These are phyloP conservation scores for Yamadazyma sp. DNA, from an alignment of 805 yeast species.

Conservation along the genomic window DNA sequence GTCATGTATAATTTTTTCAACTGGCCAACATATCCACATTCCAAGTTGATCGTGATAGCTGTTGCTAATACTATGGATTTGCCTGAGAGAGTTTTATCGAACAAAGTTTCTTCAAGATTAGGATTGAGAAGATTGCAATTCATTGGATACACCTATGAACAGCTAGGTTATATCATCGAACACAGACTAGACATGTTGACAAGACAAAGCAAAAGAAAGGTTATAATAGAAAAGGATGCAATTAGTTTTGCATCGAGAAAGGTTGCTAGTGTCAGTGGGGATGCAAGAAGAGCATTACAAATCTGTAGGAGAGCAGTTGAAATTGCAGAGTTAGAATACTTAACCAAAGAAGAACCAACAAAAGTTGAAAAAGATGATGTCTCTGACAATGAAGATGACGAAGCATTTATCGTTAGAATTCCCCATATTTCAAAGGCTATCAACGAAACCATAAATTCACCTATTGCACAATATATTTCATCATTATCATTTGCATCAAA, in stretches of 20 bases:
- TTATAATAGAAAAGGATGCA: conserved; percentile 63
- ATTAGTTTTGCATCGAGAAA: conserved; percentile 89
- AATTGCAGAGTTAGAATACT: conserved; percentile 67
- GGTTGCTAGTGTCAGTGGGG: conserved; percentile 96
- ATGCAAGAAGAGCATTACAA: conserved; percentile 88
- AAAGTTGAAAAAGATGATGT: conserved; percentile 15
- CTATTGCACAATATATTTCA: conserved; percentile 56
- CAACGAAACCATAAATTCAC: conserved; percentile 73
- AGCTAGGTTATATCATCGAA: conserved; percentile 70
- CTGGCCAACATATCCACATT: conserved; percentile 86
- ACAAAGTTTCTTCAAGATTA: conserved; percentile 85
- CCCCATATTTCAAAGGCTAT: conserved; percentile 77
- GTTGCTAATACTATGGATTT: conserved; percentile 97
- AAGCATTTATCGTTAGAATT: conserved; percentile 55
- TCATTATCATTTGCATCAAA: conserved; percentile 68
- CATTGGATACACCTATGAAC: conserved; percentile 80
- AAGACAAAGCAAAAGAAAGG: conserved; percentile 34
- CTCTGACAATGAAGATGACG: conserved; percentile 30
- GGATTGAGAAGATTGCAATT: conserved; percentile 87
- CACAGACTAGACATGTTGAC: conserved; percentile 56
- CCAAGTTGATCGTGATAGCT: conserved; percentile 83
- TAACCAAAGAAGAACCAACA: conserved; percentile 13
- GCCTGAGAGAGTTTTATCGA: conserved; percentile 84
- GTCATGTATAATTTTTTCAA: conserved; percentile 95
- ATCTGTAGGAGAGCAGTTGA: conserved; percentile 89